Base-by-base conservation (phyloP, 805 yeast species). In the Diddensiella santjacobensis region DNA sequence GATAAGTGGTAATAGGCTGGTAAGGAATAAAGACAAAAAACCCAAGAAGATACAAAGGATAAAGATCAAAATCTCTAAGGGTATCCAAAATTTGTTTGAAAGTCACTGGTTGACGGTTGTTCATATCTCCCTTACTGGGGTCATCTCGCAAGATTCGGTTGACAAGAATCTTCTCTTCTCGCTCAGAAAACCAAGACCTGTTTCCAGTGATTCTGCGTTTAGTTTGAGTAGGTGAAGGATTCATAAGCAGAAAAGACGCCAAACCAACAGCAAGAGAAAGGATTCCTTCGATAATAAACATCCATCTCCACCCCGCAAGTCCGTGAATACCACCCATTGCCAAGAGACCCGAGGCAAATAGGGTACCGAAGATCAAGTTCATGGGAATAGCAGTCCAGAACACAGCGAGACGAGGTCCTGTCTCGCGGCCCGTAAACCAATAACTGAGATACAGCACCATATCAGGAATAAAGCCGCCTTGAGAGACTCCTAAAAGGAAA, bases 381-480 rank as follows among this genome's bases (percentile, higher is more conserved):
- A 72, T 49, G 1, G 81, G 75, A 48, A 73, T 68, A 2, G 83
- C 72, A 19, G 79, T 71, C 75, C 83, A 83, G 60, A 83, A 82
- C 56, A 72, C 72, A 0, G 84, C 75, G 23, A 82, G 65, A 47
- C 88, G 68, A 20, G 79, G 62, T 1, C 85, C 71, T 15, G 83
- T 68, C 62, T 84, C 88, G 23, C 69, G 62, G 24, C 75, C 59
- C 6, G 79, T 83, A 66, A 77, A 84, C 64, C 82, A 83, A 63
- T 81, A 83, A 1, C 83, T 75, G 62, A 83, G 66, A 80, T 83
- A 83, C 42, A 82, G 65, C 47, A 78, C 73, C 29, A 77, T 65
- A 56, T 82, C 87, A 29, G 84, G 82, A 46, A 84, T 81, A 50
- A 81, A 81, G 0, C 88, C 87, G 48, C 87, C 87, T 61, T 83